Evolutionary conservation across 306 rosid genomes (phyloP).

Genomic region (Prunus davidiana): DNA sequence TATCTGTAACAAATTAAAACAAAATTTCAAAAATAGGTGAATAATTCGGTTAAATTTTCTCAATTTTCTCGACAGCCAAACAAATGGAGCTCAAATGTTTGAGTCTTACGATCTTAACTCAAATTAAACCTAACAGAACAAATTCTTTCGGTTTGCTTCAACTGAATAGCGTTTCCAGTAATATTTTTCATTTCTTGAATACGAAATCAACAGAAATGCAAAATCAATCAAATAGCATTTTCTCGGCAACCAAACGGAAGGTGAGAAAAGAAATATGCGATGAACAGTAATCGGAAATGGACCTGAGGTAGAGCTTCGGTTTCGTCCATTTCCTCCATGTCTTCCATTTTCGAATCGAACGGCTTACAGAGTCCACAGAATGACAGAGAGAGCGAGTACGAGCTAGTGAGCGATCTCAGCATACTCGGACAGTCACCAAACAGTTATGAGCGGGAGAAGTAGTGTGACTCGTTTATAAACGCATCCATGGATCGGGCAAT

Average conservation of each 20-base stretch:
- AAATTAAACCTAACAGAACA: background rate
- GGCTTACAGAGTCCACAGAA: background rate
- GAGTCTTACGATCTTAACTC: background rate
- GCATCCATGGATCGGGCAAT: background rate
- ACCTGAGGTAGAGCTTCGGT: constrained; percentile 85
- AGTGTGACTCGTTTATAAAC: background rate
- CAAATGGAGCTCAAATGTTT: background rate
- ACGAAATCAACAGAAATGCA: background rate
- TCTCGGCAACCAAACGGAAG: constrained; percentile 24
- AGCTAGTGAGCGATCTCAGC: background rate
- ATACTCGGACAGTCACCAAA: background rate
- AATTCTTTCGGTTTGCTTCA: background rate
- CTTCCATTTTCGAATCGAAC: constrained; percentile 50
- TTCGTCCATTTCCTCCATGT: constrained; percentile 76
- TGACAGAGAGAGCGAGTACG: background rate
- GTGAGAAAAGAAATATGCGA: constrained; percentile 8
- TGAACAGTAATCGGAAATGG: constrained; percentile 9
- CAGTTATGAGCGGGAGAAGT: constrained; percentile 10
- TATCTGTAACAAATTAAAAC: no score
- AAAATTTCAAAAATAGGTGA: background rate
- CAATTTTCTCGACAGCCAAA: constrained; percentile 12
- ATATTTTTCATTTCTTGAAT: background rate
- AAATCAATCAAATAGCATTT: background rate
- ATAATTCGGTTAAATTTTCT: background rate
- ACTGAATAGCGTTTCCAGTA: background rate